Evolutionary conservation across 2,329 filamentous ascomycete genomes (phyloP), one percentile per base, ranked within the genome.

Genomic region (Knufia petricola): DNA sequence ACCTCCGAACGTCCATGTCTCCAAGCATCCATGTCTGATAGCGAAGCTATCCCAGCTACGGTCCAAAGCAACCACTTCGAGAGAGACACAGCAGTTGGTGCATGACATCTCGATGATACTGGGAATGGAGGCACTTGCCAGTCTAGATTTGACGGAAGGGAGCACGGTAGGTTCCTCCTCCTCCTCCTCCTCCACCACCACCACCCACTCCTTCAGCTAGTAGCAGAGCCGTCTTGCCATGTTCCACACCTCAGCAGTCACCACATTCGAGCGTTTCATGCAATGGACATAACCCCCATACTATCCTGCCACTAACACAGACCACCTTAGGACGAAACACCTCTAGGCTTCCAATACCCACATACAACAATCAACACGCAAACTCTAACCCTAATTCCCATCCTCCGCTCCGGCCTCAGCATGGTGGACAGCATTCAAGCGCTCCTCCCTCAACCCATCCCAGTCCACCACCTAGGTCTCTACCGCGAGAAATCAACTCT

Each of bases 401-500:
- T 96, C 66, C 78, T 96, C n/a, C 79, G 90, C 52, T 94, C 87
- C 2, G 90, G 90, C 21, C 74, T 95, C 34, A 86, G 81, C 64
- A 95, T 96, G 89, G 78, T 94, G 37, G 86, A 94, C 85, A 85
- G 87, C 21, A 72, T 95, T 37, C 83, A 90, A 70, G 82, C 81
- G 23, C 76, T 96, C 60, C 86, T 96, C 51, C 89, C 90, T 15
- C 64, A 68, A 31, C 77, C 87, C 12, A 85, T 90, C 26, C 83
- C 88, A 4, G 79, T 95, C 55, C 88, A 96, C 71, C 90, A 96
- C 65, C 83, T 96, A 6, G 90, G 92, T 57, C 83, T 96, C 62
- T 96, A 90, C 75, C 87, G 89, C 62, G 89, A 95, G 65, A 87
- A 85, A 52, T 79, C 80, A 49, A 90, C 86, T 38, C 81, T 95